These are phyloP conservation scores for Trametes hirsuta DNA, from an alignment of 1,284 basidiomycete species.

Conservation along the genomic window DNA sequence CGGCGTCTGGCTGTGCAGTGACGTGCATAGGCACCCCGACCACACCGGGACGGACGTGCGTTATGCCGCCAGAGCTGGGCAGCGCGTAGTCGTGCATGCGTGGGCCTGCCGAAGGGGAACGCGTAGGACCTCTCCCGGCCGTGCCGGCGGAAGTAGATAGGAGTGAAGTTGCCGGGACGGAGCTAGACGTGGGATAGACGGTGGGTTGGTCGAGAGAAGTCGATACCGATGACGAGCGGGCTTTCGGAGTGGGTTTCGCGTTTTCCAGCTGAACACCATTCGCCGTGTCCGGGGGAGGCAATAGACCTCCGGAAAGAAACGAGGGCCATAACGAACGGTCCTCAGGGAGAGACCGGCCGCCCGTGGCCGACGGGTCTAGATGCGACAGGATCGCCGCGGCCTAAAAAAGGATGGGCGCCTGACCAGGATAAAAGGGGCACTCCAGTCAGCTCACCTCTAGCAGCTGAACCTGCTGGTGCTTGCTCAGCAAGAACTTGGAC, in stretches of 20 bases:
- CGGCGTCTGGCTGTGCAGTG: conserved; percentile 3
- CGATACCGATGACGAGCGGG: conserved; percentile 24
- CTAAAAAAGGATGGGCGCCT: conserved; percentile 38
- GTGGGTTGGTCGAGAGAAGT: conserved; percentile 25
- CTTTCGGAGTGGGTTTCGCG: conserved; percentile 14
- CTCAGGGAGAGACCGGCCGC: conserved; percentile 84
- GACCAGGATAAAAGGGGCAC: neutral
- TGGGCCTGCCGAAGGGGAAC: conserved; percentile 51
- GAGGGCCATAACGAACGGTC: conserved; percentile 89
- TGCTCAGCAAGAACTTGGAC: conserved; percentile 91
- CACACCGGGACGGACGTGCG: conserved; percentile 62
- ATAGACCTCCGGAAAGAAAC: conserved; percentile 69
- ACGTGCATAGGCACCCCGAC: conserved; percentile 48
- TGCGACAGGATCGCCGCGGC: conserved; percentile 95
- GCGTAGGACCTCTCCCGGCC: conserved; percentile 27
- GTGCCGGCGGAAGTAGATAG: conserved; percentile 18
- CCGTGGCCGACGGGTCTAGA: conserved; percentile 64
- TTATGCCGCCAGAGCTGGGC: conserved; percentile 45
- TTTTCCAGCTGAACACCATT: conserved; percentile 17
- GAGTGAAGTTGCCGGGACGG: conserved; percentile 40
- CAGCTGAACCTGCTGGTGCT: conserved; percentile 98
- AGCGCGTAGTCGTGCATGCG: conserved; percentile 67
- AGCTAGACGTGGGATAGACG: conserved; percentile 43
- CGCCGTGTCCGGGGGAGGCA: conserved; percentile 55
- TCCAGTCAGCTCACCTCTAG: conserved; percentile 68